phyloP scores from a whole-genome alignment of 1,284 basidiomycete genomes.

The Apiotrichum porosum region DNA sequence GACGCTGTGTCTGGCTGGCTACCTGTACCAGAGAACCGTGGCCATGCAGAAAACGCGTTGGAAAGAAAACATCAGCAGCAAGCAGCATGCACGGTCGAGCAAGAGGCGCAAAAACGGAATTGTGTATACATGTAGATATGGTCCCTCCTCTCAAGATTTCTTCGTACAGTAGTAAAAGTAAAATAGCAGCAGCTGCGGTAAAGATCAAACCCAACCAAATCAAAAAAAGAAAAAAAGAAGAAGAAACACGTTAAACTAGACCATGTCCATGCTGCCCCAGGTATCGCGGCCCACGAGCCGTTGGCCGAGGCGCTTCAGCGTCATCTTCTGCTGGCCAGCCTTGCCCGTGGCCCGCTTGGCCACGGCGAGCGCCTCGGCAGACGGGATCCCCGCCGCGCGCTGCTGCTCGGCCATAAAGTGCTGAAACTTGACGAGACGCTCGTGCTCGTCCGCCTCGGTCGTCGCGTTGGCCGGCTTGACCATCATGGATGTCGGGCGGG shows the following conservation, averaged over 20 bases:
- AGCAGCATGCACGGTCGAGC: neutral
- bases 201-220: neutral
- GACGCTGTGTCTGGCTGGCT: too few relatives aligned
- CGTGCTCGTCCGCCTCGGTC: conserved; percentile 18
- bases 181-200: too few relatives aligned
- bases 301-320: conserved; percentile 27
- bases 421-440: conserved; percentile 36
- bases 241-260: neutral
- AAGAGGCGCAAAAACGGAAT: neutral
- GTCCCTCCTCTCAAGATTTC: neutral
- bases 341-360: conserved; percentile 11
- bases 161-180: too few relatives aligned
- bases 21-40: too few relatives aligned
- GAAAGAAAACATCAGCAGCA: too few relatives aligned
- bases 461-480: neutral
- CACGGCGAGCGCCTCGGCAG: conserved; percentile 24
- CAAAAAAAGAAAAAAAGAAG: neutral
- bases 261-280: neutral
- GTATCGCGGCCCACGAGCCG: conserved; percentile 21
- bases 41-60: too few relatives aligned
- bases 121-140: neutral
- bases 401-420: conserved; percentile 36
- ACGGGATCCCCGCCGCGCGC: conserved; percentile 23
- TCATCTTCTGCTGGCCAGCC: conserved; percentile 14
- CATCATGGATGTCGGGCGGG: neutral